A percentile compares a stretch with the other conserved stretches of the same genome.
These are phyloP conservation scores for Hemisphaericaspora nanyangensis DNA, from an alignment of 805 yeast species.

Conservation along the genomic window DNA sequence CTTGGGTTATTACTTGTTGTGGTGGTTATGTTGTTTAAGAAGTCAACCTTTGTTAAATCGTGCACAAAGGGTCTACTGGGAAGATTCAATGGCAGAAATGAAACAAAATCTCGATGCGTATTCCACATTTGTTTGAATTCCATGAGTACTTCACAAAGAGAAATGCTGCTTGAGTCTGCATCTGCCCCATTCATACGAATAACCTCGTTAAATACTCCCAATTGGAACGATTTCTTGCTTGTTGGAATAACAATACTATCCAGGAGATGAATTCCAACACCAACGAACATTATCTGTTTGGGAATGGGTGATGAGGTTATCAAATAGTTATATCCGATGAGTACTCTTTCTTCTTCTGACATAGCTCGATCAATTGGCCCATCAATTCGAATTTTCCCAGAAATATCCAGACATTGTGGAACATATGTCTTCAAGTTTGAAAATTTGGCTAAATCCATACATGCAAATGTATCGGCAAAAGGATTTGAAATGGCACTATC, in stretches of 20 bases:
- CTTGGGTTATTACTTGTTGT: not conserved
- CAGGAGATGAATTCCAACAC: constrained; percentile 18
- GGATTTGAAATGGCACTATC: not conserved
- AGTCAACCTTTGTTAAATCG: not conserved
- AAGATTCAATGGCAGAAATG: not conserved
- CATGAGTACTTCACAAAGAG: not conserved
- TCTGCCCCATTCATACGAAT: not conserved
- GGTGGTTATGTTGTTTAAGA: not conserved
- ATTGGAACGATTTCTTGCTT: constrained; percentile 4
- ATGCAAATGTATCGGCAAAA: not conserved
- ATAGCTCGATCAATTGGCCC: constrained; percentile 19
- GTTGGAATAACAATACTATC: constrained; percentile 1
- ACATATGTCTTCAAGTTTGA: not conserved
- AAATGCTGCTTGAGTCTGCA: not conserved
- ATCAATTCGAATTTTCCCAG: constrained; percentile 15
- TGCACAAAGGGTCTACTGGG: not conserved
- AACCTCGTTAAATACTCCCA: not conserved
- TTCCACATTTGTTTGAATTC: not conserved
- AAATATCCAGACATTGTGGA: not conserved
- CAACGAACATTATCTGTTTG: constrained; percentile 25
- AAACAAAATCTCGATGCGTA: not conserved
- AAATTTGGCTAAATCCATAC: not conserved
- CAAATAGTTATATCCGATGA: constrained; percentile 32
- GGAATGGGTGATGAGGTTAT: constrained; percentile 26
- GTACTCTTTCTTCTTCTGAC: constrained; percentile 24